Percentiles rank a stretch among this genome's conserved stretches.
Conservation (phyloP, 2,329 filamentous ascomycete genomes). For the Fonsecaea pugnacius region DNA sequence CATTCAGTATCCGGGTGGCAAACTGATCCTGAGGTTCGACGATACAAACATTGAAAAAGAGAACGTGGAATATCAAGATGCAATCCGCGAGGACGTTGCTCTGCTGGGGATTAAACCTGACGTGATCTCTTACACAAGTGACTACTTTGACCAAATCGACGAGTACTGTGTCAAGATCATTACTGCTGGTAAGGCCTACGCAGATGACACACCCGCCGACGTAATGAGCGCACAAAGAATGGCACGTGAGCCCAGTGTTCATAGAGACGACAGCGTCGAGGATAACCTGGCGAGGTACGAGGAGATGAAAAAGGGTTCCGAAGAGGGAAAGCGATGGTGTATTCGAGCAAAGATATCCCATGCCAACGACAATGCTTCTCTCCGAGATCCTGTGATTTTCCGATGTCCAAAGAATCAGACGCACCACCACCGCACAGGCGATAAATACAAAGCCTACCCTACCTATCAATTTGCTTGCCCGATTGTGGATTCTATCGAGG, state of each 20-base stretch:
- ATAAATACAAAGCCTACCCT: constrained; percentile 68
- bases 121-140: constrained; percentile 83
- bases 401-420: constrained; percentile 72
- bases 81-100: constrained; percentile 87
- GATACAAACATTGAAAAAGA: constrained; percentile 98
- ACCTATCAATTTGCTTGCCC: constrained; percentile 70
- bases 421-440: constrained; percentile 66
- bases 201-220: constrained; percentile 90
- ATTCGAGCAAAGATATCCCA: constrained; percentile 93
- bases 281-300: constrained; percentile 85
- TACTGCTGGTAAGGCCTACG: constrained; percentile 84
- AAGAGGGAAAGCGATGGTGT: constrained; percentile 81
- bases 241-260: constrained; percentile 79
- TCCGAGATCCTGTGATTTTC: constrained; percentile 97
- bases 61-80: constrained; percentile 93
- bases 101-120: constrained; percentile 93
- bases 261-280: constrained; percentile 77
- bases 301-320: constrained; percentile 86
- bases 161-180: constrained; percentile 83
- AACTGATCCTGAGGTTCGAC: constrained; percentile 88
- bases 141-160: constrained; percentile 93
- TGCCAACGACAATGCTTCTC: constrained; percentile 90
- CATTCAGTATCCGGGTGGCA: constrained; percentile 58
- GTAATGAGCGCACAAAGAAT: constrained; percentile 83
- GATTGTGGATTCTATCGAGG: constrained; percentile 65